These are phyloP conservation scores for Microdochium nivale DNA, from an alignment of 2,329 filamentous ascomycete species.

Conservation along the genomic window DNA sequence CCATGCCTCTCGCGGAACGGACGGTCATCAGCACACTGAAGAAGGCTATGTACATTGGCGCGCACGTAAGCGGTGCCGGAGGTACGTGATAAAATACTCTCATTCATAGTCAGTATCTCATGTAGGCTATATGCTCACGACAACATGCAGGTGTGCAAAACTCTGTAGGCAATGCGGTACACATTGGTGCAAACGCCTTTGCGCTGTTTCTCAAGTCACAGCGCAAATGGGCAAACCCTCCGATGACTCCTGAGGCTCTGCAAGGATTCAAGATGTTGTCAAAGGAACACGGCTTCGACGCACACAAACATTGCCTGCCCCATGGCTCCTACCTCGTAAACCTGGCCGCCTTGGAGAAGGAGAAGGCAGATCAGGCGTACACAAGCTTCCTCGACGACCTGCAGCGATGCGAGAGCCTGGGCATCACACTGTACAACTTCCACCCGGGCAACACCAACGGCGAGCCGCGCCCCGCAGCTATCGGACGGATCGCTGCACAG, in stretches of 20 bases:
- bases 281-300: slow-evolving; percentile 61
- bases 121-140: too few species aligned
- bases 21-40: slow-evolving; percentile 57
- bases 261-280: slow-evolving; percentile 63
- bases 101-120: too few species aligned
- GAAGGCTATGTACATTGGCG: slow-evolving; percentile 72
- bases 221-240: slow-evolving; percentile 84
- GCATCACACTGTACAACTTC: slow-evolving; percentile 94
- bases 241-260: slow-evolving; percentile 59
- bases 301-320: slow-evolving; percentile 67
- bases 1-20: slow-evolving; percentile 58
- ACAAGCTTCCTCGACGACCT: slow-evolving; percentile 81
- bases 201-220: slow-evolving; percentile 95
- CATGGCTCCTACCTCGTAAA: slow-evolving; percentile 97
- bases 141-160: slow-evolving; percentile 69
- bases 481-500: slow-evolving; percentile 69
- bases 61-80: slow-evolving; percentile 85
- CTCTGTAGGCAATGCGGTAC: slow-evolving; percentile 64
- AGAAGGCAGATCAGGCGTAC: slow-evolving; percentile 81
- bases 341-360: slow-evolving; percentile 72
- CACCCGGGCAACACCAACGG: slow-evolving; percentile 81
- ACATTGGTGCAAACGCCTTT: slow-evolving; percentile 87
- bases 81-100: too few species aligned
- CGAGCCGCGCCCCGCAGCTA: slow-evolving; percentile 57
- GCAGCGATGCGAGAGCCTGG: slow-evolving; percentile 72